A percentile compares a stretch with the other conserved stretches of the same genome.
These are phyloP conservation scores for Trichoderma gamsii DNA, from an alignment of 495 filamentous ascomycete species.

Conservation along the genomic window DNA sequence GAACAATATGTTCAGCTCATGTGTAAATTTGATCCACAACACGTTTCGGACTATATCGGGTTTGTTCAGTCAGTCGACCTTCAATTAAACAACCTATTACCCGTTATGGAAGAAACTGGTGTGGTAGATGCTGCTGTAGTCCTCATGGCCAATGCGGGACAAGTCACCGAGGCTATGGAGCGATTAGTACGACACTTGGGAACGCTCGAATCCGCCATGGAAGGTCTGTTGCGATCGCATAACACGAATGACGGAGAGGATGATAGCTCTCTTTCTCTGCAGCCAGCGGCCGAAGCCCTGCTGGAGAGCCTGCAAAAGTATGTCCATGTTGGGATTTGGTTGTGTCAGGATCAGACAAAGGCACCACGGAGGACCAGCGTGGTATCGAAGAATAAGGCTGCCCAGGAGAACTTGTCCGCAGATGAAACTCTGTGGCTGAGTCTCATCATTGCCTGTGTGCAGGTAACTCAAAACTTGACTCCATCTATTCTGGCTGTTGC, in stretches of 20 bases:
- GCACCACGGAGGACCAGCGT: conserved; percentile 37
- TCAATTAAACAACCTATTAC: conserved; percentile 72
- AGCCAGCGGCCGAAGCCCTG: conserved; percentile 51
- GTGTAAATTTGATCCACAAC: conserved; percentile 72
- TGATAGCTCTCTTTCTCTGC: conserved; percentile 39
- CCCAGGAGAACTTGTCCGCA: conserved; percentile 55
- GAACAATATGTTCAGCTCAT: conserved; percentile 88
- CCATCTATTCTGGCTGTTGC: conserved; percentile 23
- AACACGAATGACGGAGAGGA: conserved; percentile 42
- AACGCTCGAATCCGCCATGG: conserved; percentile 71
- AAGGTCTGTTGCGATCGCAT: conserved; percentile 58
- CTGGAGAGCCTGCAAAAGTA: conserved; percentile 81
- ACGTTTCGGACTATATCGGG: conserved; percentile 82
- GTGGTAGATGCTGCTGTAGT: conserved; percentile 91
- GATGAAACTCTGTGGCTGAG: conserved; percentile 89
- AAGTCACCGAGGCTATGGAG: conserved; percentile 75
- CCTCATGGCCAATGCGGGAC: conserved; percentile 83
- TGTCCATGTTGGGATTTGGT: conserved; percentile 84
- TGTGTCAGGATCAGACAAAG: conserved; percentile 86
- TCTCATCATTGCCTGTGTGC: conserved; percentile 77
- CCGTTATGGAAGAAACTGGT: conserved; percentile 79
- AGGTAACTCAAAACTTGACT: conserved; percentile 60
- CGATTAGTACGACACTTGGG: conserved; percentile 72
- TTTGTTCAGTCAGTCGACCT: conserved; percentile 73
- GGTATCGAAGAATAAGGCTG: neutral